Base-by-base conservation (phyloP, 2,329 filamentous ascomycete species). In the Talaromyces sp. region DNA sequence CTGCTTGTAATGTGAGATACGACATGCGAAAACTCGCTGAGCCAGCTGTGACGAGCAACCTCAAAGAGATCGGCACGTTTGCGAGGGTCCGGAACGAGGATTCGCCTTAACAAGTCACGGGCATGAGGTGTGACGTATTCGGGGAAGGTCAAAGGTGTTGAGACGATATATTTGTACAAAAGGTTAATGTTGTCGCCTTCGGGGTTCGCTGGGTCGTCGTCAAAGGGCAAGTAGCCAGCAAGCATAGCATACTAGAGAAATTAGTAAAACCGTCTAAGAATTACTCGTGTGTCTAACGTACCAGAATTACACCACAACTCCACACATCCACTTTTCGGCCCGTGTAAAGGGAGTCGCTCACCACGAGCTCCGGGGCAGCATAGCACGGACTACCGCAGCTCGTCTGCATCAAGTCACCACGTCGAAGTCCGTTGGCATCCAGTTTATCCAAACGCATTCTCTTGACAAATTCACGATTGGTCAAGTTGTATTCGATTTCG, bases 111-210 rank as follows among this genome's bases (percentile, higher is more conserved):
- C 0, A 99, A 84, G 76, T 99, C 95, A 70, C 95, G 86, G 27
- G 95, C 94, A 76, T 99, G 95, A 7, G 95, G 95, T 7, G 95
- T 96, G 68, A 99, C 95, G 74, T 98, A 98, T 87, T 99, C 95
- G 64, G 95, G 95, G 75, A 99, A 99, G 4, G 94, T 98, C 50
- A 99, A 85, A 40, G 94, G 93, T 1, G 95, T 99, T 60, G 92
- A 96, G 63, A 97, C 94, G 69, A 99, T 99, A 78, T 99, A 99
- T 80, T 98, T 98, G 84, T 99, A 99, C 31, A 99, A 83, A 10
- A 99, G 84, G 75, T 99, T 99, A 80, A 99, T 99, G 74, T 99
- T 99, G 76, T 99, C 95, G 67, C 95, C 95, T 77, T 99, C 95
- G 2, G 95, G 95, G 73, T 99, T 99, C 53, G 93, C 95, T 65